Evolutionary conservation across 1,284 basidiomycete genomes (phyloP).

Genomic region (Coniferiporia sulphurascens): DNA sequence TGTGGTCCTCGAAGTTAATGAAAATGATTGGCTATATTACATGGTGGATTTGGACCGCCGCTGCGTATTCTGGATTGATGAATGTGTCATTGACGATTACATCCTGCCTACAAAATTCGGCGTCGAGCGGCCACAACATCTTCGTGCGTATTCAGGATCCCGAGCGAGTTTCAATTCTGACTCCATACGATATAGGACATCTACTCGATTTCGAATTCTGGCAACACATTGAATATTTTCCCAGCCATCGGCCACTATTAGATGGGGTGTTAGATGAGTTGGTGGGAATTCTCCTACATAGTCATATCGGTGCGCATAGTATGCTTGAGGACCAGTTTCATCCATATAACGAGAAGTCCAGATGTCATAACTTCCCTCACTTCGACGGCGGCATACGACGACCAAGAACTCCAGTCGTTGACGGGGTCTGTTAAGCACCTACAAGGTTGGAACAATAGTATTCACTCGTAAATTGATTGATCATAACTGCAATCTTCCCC

Average conservation of each 20-base stretch:
- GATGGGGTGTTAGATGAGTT: constrained; percentile 39
- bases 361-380: constrained; percentile 39
- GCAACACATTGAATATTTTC: constrained; percentile 50
- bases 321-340: neutral
- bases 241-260: constrained; percentile 35
- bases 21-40: constrained; percentile 34
- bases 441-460: constrained; percentile 28
- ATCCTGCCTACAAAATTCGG: neutral
- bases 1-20: constrained; percentile 5
- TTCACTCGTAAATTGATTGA: constrained; percentile 21
- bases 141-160: constrained; percentile 3
- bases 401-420: constrained; percentile 29
- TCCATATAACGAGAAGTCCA: constrained; percentile 18
- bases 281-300: constrained; percentile 42
- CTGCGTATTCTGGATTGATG: constrained; percentile 41
- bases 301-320: constrained; percentile 39
- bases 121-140: neutral
- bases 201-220: constrained; percentile 24
- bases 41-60: constrained; percentile 34
- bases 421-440: constrained; percentile 31
- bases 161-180: constrained; percentile 31
- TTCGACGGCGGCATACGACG: constrained; percentile 38
- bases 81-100: constrained; percentile 29
- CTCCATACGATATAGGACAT: neutral
- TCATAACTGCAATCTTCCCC: constrained; percentile 1